These are phyloP conservation scores for Ceratocystis lukuohia DNA, from an alignment of 2,329 filamentous ascomycete species.

Conservation along the genomic window DNA sequence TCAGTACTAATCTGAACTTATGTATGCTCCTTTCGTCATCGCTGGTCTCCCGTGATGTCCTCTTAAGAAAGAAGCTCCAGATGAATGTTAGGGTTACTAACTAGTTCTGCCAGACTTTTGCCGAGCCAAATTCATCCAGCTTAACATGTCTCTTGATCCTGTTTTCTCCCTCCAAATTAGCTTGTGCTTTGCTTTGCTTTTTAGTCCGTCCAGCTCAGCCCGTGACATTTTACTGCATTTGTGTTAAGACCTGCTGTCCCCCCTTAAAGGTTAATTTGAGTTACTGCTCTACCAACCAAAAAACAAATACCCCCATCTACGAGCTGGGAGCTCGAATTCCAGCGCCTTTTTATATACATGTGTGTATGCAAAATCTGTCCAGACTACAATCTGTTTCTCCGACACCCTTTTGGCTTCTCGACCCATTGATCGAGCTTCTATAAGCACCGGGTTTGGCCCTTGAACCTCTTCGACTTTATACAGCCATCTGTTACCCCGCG, in stretches of 20 bases:
- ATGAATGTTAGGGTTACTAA: neutral
- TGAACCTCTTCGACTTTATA: neutral
- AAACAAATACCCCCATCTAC: neutral
- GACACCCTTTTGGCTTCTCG: neutral
- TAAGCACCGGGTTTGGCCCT: neutral
- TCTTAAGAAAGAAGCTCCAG: neutral
- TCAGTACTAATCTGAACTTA: too few species aligned
- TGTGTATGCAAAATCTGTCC: conserved; percentile 1
- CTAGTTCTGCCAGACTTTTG: neutral
- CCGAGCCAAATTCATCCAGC: neutral
- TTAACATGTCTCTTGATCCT: conserved; percentile 1
- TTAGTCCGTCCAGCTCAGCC: neutral
- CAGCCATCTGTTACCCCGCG: neutral
- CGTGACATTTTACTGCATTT: conserved; percentile 1
- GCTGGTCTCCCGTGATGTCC: neutral
- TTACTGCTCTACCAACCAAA: neutral
- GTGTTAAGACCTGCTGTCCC: neutral
- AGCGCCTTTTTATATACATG: neutral
- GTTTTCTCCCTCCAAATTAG: neutral
- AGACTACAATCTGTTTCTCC: neutral
- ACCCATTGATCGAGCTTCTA: neutral
- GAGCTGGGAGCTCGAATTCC: neutral
- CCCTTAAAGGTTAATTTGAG: conserved; percentile 5
- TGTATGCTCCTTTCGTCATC: neutral
- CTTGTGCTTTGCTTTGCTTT: neutral